phyloP scores from a whole-genome alignment of 257 asterid genomes.

The Avicennia marina region DNA sequence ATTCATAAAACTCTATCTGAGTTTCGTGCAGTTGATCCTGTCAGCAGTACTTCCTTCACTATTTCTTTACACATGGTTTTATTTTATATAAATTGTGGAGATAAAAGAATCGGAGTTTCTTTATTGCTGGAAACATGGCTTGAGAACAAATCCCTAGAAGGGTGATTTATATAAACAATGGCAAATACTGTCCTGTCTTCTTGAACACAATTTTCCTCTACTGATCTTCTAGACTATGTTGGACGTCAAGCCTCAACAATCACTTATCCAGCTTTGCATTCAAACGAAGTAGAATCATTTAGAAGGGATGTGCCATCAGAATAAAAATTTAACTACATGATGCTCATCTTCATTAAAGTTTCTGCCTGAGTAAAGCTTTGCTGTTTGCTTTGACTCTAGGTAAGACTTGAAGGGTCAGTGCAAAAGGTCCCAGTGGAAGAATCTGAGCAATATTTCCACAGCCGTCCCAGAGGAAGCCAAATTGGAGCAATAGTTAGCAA shows the following conservation, averaged over 20 bases:
- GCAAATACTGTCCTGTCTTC: not conserved
- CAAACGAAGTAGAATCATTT: not conserved
- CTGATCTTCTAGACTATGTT: conserved; percentile 6
- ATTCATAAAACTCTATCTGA: conserved; percentile 6
- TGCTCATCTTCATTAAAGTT: conserved; percentile 6
- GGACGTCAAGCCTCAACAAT: not conserved
- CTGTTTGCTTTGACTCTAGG: conserved; percentile 32
- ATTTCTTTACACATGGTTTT: too few relatives aligned
- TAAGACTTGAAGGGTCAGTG: conserved; percentile 78
- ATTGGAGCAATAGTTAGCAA: conserved; percentile 81
- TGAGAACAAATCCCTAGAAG: not conserved
- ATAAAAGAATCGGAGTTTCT: not conserved
- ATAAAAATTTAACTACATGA: conserved; percentile 4
- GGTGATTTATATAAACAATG: not conserved
- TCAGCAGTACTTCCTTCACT: too few relatives aligned
- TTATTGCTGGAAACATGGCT: not conserved
- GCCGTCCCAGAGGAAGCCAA: conserved; percentile 77
- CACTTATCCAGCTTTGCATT: not conserved
- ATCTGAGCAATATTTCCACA: conserved; percentile 69
- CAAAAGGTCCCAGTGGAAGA: conserved; percentile 69
- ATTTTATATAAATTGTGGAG: too few relatives aligned
- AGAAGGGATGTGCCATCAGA: not conserved
- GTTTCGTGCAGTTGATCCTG: too few relatives aligned
- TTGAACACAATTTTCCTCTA: not conserved
- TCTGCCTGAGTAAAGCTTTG: conserved; percentile 2